A percentile compares a stretch with the other conserved stretches of the same genome.
Conservation (phyloP, 176 grass and related monocot species). For the Phragmites australis region DNA sequence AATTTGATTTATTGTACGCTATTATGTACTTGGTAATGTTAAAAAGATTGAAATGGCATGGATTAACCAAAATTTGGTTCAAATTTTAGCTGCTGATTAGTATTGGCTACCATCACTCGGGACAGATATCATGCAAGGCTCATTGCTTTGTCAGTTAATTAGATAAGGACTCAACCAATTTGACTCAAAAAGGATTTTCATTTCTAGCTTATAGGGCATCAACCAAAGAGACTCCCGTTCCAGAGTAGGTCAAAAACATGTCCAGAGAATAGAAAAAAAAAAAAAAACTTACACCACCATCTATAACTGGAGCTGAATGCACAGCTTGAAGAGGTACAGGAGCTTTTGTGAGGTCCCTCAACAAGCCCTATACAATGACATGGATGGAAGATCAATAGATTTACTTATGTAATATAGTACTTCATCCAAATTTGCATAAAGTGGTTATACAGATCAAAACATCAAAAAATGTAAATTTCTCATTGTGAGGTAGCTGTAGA, state of each 20-base stretch:
- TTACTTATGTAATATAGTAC: background rate
- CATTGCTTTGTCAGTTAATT: constrained; percentile 14
- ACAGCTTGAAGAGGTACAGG: constrained; percentile 45
- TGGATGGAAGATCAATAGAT: background rate
- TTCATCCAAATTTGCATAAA: background rate
- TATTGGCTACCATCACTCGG: background rate
- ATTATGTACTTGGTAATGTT: constrained; percentile 3
- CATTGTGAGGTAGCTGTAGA: background rate
- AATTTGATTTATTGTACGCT: background rate
- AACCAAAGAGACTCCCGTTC: background rate
- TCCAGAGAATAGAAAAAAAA: background rate
- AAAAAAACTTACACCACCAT: constrained; percentile 67
- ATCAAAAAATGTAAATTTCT: background rate
- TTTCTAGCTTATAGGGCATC: constrained; percentile 19
- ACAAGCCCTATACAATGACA: constrained; percentile 57
- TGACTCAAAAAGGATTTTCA: background rate
- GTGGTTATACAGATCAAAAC: background rate
- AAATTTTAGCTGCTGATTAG: background rate
- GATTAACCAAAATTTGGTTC: background rate
- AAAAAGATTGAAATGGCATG: background rate
- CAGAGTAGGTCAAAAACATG: constrained; percentile 9
- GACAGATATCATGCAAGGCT: background rate
- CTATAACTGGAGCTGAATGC: constrained; percentile 29
- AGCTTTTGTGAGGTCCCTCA: constrained; percentile 89
- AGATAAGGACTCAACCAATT: background rate